These are phyloP conservation scores for Paradendryphiella salina DNA, from an alignment of 2,329 filamentous ascomycete species.

Conservation along the genomic window DNA sequence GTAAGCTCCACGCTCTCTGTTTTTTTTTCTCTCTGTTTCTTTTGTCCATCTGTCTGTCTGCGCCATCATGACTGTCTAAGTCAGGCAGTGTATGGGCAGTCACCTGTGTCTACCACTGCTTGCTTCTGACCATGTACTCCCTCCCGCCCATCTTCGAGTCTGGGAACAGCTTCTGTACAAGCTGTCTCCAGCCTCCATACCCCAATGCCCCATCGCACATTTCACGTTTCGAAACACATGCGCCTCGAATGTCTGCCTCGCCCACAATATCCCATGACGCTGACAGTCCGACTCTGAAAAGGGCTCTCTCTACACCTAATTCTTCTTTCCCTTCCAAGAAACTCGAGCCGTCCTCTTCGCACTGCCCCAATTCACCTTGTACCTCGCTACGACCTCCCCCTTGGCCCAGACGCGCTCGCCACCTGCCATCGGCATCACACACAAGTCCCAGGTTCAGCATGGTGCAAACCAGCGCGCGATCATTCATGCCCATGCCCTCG, in stretches of 20 bases:
- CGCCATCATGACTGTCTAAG: constrained; percentile 9
- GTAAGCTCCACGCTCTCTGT: constrained; percentile 35
- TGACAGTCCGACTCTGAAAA: constrained; percentile 45
- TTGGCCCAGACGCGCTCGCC: constrained; percentile 25
- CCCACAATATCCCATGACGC: constrained; percentile 33
- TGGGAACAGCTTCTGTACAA: constrained; percentile 1
- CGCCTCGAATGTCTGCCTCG: constrained; percentile 31
- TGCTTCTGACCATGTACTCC: constrained; percentile 11
- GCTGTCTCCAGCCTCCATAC: constrained; percentile 5
- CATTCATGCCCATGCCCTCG: constrained; percentile 63
- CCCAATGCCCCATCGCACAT: constrained; percentile 8
- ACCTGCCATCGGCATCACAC: constrained; percentile 24
- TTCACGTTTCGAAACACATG: constrained; percentile 13
- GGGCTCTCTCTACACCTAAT: constrained; percentile 43
- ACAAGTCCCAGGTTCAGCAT: constrained; percentile 38
- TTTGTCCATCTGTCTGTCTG: constrained; percentile 6
- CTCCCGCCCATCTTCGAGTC: constrained; percentile 13
- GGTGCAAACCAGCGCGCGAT: constrained; percentile 44
- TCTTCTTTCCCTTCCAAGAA: constrained; percentile 39
- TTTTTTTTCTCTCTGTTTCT: constrained; percentile 20
- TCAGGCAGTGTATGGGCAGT: constrained; percentile 11
- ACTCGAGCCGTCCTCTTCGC: constrained; percentile 26
- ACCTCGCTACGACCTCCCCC: constrained; percentile 12
- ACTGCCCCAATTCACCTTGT: constrained; percentile 10
- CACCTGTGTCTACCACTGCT: constrained; percentile 13